Conservation (phyloP, 148 eudicot genomes). For the Chenopodium formosanum region DNA sequence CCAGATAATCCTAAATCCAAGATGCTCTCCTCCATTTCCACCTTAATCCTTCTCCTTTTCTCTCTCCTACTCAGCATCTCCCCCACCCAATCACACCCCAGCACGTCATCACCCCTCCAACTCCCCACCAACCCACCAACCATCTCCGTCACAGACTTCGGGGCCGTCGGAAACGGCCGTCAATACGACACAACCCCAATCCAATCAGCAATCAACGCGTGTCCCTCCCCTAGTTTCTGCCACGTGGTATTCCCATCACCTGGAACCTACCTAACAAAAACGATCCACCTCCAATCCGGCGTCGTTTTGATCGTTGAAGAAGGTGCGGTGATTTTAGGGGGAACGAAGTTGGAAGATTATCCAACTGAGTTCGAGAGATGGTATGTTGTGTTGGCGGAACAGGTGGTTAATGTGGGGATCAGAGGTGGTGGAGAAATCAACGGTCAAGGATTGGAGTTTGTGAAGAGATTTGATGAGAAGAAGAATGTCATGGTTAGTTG, state of each 20-base stretch:
- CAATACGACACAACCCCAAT: constrained; percentile 75
- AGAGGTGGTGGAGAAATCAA: constrained; percentile 87
- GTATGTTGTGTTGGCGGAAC: constrained; percentile 92
- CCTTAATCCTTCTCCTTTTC: too few species aligned
- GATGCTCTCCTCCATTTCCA: constrained; percentile 2
- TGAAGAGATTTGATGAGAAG: constrained; percentile 65
- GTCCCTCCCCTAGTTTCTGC: constrained; percentile 49
- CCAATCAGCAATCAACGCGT: constrained; percentile 85
- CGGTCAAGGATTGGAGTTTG: constrained; percentile 83
- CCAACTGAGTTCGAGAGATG: constrained; percentile 47
- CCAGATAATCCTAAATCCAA: background rate
- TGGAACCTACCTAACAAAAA: constrained; percentile 72
- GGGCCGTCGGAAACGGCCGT: constrained; percentile 63
- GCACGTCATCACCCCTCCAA: constrained; percentile 38
- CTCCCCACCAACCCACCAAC: constrained; percentile 21
- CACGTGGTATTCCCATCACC: constrained; percentile 69
- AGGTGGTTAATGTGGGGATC: constrained; percentile 74
- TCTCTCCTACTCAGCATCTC: constrained; percentile 23
- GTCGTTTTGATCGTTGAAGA: constrained; percentile 53
- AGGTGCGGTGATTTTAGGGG: constrained; percentile 63
- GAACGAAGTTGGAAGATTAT: constrained; percentile 62
- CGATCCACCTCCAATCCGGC: constrained; percentile 60
- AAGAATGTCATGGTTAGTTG: constrained; percentile 99
- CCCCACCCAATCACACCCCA: constrained; percentile 41
- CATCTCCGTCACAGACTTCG: constrained; percentile 73